These are phyloP conservation scores for Staphylotrichum tortipilum DNA, from an alignment of 495 filamentous ascomycete species.

Conservation along the genomic window DNA sequence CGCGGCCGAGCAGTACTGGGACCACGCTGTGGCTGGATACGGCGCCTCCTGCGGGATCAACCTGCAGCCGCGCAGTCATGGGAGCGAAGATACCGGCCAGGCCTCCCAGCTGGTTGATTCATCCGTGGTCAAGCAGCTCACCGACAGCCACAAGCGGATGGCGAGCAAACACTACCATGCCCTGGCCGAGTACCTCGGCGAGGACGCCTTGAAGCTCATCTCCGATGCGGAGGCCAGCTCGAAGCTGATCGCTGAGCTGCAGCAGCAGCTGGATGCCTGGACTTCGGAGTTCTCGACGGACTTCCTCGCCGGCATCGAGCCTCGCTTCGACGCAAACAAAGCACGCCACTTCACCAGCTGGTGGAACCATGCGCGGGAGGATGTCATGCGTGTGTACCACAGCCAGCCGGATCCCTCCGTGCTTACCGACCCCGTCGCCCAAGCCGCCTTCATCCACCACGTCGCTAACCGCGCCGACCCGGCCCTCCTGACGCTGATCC, in stretches of 20 bases:
- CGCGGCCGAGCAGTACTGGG: background rate
- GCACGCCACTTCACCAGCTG: background rate
- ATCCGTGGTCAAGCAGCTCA: background rate
- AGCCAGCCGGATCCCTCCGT: conserved; percentile 55
- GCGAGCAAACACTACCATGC: background rate
- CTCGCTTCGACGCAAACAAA: background rate
- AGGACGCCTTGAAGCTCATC: background rate
- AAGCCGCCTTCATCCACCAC: background rate
- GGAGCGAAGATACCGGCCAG: background rate
- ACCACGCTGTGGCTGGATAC: background rate
- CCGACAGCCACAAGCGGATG: background rate
- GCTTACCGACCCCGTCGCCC: background rate
- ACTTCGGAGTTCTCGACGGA: background rate
- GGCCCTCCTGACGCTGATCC: background rate
- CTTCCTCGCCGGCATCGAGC: background rate
- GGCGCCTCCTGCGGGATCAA: background rate
- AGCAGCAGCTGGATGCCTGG: background rate
- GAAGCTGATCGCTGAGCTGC: background rate
- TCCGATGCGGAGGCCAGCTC: background rate
- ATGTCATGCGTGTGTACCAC: conserved; percentile 80
- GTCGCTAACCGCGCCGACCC: background rate
- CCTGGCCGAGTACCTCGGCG: background rate
- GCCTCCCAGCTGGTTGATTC: background rate
- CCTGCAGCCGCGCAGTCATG: background rate
- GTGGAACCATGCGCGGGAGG: conserved; percentile 68